Percentiles rank a stretch among this genome's conserved stretches.
Evolutionary conservation across 2,329 filamentous ascomycete genomes (phyloP).

Genomic region (Pyricularia pennisetigena): DNA sequence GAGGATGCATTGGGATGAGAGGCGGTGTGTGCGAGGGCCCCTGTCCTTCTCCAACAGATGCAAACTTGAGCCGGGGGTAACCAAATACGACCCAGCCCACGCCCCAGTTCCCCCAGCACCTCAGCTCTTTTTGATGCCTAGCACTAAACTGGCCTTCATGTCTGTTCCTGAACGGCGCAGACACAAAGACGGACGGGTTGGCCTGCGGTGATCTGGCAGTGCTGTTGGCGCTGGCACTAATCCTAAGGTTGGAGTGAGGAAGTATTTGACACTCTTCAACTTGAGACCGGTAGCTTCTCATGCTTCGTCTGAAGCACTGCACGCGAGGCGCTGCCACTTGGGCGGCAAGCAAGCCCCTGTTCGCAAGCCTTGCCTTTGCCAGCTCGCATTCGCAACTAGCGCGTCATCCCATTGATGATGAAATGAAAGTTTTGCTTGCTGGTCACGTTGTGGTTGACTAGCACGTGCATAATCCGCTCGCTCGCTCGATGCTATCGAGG

Average conservation of each 20-base stretch:
- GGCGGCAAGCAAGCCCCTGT: slow-evolving; percentile 4
- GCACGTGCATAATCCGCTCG: neutral
- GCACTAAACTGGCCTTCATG: neutral
- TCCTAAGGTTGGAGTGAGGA: neutral
- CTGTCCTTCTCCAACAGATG: slow-evolving; percentile 1
- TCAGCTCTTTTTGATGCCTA: neutral
- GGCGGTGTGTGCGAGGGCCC: slow-evolving; percentile 6
- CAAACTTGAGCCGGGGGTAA: neutral
- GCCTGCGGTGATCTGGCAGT: neutral
- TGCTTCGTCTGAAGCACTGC: slow-evolving; percentile 5
- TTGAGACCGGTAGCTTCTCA: slow-evolving; percentile 5
- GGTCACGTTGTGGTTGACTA: neutral
- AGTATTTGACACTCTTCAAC: slow-evolving; percentile 2
- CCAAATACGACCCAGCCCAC: neutral
- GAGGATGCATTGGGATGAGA: slow-evolving; percentile 2
- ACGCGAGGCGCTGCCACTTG: neutral
- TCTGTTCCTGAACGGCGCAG: slow-evolving; percentile 1
- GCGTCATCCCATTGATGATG: neutral
- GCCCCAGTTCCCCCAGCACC: neutral
- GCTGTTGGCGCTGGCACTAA: neutral
- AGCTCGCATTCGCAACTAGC: slow-evolving; percentile 1
- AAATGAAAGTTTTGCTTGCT: slow-evolving; percentile 4
- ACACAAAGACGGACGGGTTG: neutral
- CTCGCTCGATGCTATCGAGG: neutral
- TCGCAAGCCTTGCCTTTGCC: slow-evolving; percentile 6